phyloP scores from a whole-genome alignment of 2,329 filamentous ascomycete genomes.

The Fusarium austroafricanum region DNA sequence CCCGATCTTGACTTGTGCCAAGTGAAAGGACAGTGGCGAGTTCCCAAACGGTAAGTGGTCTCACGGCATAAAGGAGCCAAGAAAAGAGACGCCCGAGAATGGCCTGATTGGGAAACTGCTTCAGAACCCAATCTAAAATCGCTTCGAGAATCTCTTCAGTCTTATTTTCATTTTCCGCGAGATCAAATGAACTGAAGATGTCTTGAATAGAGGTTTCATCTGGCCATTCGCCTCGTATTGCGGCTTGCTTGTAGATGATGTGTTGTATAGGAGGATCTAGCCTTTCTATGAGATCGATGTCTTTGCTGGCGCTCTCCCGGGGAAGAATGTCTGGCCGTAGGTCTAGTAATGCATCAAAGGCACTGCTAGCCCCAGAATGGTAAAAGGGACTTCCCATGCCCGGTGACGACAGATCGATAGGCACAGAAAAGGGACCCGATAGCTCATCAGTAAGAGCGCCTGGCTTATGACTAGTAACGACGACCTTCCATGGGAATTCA shows the following conservation, averaged over 20 bases:
- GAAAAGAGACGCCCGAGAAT: neutral
- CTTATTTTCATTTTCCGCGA: neutral
- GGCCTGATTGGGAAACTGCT: neutral
- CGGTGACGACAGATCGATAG: neutral
- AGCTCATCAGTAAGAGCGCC: neutral
- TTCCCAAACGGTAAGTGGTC: slow-evolving; percentile 11
- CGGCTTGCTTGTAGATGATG: neutral
- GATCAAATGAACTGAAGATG: neutral
- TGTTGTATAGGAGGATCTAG: neutral
- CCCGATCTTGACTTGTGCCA: neutral
- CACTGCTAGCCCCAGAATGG: too few relatives aligned
- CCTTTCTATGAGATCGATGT: neutral
- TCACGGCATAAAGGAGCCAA: slow-evolving; percentile 10
- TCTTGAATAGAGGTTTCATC: neutral
- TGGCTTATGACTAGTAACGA: neutral
- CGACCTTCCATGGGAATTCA: neutral
- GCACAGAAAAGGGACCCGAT: neutral
- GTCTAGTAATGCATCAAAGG: too few relatives aligned
- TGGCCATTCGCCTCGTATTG: neutral
- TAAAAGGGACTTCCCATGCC: rapidly evolving
- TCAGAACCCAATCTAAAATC: neutral
- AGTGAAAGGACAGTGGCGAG: neutral
- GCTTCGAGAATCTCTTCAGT: neutral
- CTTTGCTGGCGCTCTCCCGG: rapidly evolving
- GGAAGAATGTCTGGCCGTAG: rapidly evolving